Conservation (phyloP, 805 yeast genomes). For the Naumovozyma dairenensis region DNA sequence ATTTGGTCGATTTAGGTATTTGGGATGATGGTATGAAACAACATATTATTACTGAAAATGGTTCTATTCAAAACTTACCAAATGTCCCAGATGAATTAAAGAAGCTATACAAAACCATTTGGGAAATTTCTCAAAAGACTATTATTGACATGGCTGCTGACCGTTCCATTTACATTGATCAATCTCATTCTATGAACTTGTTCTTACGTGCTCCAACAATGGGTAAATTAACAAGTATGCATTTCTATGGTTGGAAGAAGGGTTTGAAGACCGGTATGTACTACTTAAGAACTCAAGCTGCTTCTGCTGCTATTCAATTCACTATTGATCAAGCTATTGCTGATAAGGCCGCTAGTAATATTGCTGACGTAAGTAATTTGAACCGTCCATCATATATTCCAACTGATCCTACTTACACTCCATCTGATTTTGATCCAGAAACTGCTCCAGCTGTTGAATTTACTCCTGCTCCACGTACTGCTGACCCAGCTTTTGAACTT, state of each 20-base stretch:
- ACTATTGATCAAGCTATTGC: conserved; percentile 82
- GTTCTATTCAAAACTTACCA: conserved; percentile 73
- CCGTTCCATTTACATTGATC: conserved; percentile 74
- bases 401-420: conserved; percentile 8
- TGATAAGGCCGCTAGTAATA: conserved; percentile 67
- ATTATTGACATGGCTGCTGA: conserved; percentile 80
- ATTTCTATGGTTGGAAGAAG: conserved; percentile 97
- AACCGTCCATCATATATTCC: conserved; percentile 32
- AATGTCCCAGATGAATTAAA: conserved; percentile 68
- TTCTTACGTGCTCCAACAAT: conserved; percentile 84
- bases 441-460: conserved; percentile 9
- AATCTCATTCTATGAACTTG: conserved; percentile 87
- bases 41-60: conserved; percentile 63
- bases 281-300: conserved; percentile 94
- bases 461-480: background rate
- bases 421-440: conserved; percentile 8
- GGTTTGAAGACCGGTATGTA: conserved; percentile 99
- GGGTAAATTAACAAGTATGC: conserved; percentile 97
- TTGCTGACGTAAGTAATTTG: conserved; percentile 29
- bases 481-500: conserved; percentile 2
- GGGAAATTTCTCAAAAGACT: conserved; percentile 87
- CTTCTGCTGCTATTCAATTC: conserved; percentile 92
- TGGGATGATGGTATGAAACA: conserved; percentile 80
- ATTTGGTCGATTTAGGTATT: conserved; percentile 67
- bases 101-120: conserved; percentile 80